Base-by-base conservation (phyloP, 1,139 yeast genomes). In the Yamadazyma sp. region DNA sequence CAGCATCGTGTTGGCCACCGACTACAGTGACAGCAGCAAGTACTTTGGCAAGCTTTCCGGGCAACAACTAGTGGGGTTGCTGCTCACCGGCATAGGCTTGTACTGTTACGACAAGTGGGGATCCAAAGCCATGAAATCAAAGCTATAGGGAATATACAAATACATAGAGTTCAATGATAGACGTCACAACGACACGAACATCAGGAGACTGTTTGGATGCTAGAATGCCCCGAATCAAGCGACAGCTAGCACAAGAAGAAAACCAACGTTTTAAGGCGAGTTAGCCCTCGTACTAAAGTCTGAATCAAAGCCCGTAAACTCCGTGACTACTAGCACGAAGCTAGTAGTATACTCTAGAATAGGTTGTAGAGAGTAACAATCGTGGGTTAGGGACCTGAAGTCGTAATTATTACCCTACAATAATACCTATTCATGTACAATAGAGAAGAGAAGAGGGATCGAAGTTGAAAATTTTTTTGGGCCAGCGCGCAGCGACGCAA, bases 361-460 rank as follows among this genome's bases (percentile, higher is more conserved):
- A 71, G 59, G 76, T 72, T 72, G 77, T 72, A 72, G 77, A 71
- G 77, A 72, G 77, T 69, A 57, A 53, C 66, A 64, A 59, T 54
- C 69, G 70, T 71, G 59, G 66, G 56, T 40, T 34, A 38, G 37
- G 50, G 53, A 51, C 48, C 17, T 12, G 31, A 8, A 38, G 38
- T 49, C 54, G 48, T 33, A 55, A 64, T 57, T 58, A 68, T 51
- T 58, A 69, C 77, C 74, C 77, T 71, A 72, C 77, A 72, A 72
- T 72, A 72, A 72, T 72, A 72, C 76, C 60, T 71, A 69, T 69
- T 56, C 77, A 56, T 53, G 75, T 71, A 72, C 75, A 70, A 71
- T 69, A 62, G 51, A 52, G 71, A 56, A 45, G 40, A 49, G 34
- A 37, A 26, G n/a, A 22, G 12, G 22, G 8, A 14, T 9, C 5